These are phyloP conservation scores for Fistulina hepatica DNA, from an alignment of 1,284 basidiomycete genomes.

Conservation along the genomic window DNA sequence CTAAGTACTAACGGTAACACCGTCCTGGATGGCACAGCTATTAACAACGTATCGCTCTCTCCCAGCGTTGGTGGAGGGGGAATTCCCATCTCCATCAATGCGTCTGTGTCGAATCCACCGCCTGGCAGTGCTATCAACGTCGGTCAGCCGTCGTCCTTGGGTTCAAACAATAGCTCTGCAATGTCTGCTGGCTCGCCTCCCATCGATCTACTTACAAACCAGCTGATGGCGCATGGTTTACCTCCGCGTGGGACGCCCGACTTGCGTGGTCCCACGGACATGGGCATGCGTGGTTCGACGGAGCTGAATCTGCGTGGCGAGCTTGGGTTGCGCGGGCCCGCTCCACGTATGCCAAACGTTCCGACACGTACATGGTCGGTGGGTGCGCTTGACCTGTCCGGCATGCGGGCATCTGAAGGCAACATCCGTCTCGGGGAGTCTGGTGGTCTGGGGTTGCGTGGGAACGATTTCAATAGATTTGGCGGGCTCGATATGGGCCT, in stretches of 20 bases:
- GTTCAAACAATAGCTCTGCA: conserved; percentile 30
- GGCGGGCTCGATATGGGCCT: conserved; percentile 20
- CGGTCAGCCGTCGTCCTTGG: conserved; percentile 4
- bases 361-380: conserved; percentile 75
- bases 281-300: no score
- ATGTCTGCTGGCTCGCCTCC: conserved; percentile 36
- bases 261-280: no score
- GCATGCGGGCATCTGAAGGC: conserved; percentile 39
- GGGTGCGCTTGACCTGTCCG: conserved; percentile 60
- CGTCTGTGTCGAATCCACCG: conserved; percentile 15
- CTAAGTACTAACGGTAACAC: conserved; percentile 38
- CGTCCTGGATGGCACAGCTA: no score
- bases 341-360: conserved; percentile 49
- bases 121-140: not conserved
- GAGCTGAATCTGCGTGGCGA: no score
- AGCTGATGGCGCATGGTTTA: conserved; percentile 34
- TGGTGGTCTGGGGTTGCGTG: no score
- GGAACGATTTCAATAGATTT: no score
- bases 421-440: conserved; percentile 17
- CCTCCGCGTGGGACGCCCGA: no score
- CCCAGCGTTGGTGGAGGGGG: no score
- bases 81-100: no score
- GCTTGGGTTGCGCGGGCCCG: no score
- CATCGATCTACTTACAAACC: conserved; percentile 40
- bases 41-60: no score